Percentiles rank a stretch among this genome's conserved stretches.
Conservation (phyloP, 176 grass and related monocot genomes). For the Alopecurus myosuroides region DNA sequence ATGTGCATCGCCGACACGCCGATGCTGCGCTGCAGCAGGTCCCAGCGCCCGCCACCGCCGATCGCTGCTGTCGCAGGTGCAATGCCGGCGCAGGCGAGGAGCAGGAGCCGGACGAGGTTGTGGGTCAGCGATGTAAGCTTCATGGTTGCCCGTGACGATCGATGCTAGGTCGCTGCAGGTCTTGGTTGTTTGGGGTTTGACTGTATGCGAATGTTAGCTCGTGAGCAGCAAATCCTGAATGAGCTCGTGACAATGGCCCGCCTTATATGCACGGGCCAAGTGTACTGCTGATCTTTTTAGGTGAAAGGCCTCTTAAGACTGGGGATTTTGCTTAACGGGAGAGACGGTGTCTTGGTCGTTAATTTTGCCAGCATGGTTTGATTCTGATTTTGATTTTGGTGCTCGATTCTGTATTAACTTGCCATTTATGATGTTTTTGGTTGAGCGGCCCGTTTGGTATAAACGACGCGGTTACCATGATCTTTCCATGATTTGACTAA, state of each 20-base stretch:
- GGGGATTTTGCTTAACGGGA: background rate
- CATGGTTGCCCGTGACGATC: constrained; percentile 8
- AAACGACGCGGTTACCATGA: background rate
- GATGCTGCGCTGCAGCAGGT: constrained; percentile 64
- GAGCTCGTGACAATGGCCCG: background rate
- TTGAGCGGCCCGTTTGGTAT: background rate
- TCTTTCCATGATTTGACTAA: constrained; percentile 20
- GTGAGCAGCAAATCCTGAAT: background rate
- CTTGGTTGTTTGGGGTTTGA: background rate
- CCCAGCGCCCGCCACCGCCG: constrained; percentile 49
- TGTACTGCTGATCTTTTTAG: background rate
- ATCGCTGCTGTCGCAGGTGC: background rate
- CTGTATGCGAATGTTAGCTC: background rate
- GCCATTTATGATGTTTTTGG: background rate
- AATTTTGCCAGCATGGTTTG: background rate
- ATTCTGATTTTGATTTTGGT: background rate
- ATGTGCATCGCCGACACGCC: constrained; percentile 95
- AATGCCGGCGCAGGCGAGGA: background rate
- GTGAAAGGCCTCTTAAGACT: background rate
- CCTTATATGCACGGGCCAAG: background rate
- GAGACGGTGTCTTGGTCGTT: background rate
- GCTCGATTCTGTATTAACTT: constrained; percentile 5
- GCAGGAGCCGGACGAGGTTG: background rate
- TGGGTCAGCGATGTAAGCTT: background rate
- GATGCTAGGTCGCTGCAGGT: background rate